Base-by-base conservation (phyloP, 2,329 filamentous ascomycete species). In the Diaporthe longicolla region DNA sequence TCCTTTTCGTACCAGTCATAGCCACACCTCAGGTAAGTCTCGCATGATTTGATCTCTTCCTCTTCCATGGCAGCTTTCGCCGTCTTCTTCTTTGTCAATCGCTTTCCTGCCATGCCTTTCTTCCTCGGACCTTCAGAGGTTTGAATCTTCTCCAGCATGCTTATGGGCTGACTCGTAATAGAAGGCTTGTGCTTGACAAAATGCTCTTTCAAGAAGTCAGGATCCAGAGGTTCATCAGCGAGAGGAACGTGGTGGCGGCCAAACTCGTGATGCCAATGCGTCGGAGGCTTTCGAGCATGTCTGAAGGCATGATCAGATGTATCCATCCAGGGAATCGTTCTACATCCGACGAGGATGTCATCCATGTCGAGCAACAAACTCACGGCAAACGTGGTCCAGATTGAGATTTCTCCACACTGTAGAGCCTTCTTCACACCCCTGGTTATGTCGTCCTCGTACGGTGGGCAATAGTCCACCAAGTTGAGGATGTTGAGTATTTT, bases 291-390 rank as follows among this genome's bases (percentile, higher is more conserved):
- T n/a, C n/a, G 8, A 19, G n/a, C 21, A 37, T 54, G 63, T 10
- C 35, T 54, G 8, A 21, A 26, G 19, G 32, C 19, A n/a, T 54
- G n/a, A 21, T 54, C 10, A 40, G 8, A 26, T 2, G 48, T 48
- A 9, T 54, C 48, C n/a, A 24, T 1, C 63, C 63, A 68, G 4
- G 63, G 45, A 4, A 68, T 3, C 6, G 37, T 7, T 26, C 4
- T 32, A 4, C n/a, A 26, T 2, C 2, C 4, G 15, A 13, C 4
- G n/a, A 68, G 48, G 9, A 54, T 35, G 15, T 68, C 63, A 40
- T 68, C 63, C 29, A 68, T 68, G 48, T 68, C 63, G n/a, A 68
- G 63, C 32, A 54, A 17, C 32, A 68, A 19, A 13, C n/a, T 68
- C 32, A 68, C 7, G 32, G 45, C 32, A 54, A 68, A 68, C 8